Evolutionary conservation across 225 moss, liverwort and hornwort species (phyloP).

Genomic region (Sphagnum contortum): DNA sequence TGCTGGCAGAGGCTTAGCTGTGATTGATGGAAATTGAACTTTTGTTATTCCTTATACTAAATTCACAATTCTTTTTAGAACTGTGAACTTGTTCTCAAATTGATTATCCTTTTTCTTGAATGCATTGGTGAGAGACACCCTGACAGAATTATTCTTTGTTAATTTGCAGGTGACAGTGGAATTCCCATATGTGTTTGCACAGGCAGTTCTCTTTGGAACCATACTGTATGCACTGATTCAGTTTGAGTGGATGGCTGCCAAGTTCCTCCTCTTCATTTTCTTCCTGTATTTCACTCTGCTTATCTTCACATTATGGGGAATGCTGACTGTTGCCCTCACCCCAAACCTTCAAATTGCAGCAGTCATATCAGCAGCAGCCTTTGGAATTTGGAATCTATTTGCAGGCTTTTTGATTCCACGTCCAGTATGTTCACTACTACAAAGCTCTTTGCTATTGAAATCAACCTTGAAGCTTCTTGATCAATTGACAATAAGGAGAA

Average conservation of each 20-base stretch:
- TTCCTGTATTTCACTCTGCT: constrained; percentile 72
- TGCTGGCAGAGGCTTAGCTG: no score
- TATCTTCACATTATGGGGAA: constrained; percentile 90
- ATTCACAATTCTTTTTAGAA: no score
- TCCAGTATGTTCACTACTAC: constrained; percentile 29
- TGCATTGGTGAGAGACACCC: no score
- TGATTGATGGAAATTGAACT: no score
- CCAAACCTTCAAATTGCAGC: constrained; percentile 71
- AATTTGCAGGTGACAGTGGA: constrained; percentile 60
- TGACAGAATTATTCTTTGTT: no score
- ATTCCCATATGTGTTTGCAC: constrained; percentile 67
- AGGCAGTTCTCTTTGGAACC: constrained; percentile 36
- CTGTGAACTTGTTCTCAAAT: no score
- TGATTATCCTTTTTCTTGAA: no score
- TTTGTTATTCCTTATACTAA: no score
- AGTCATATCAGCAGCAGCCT: constrained; percentile 66
- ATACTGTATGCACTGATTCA: constrained; percentile 65
- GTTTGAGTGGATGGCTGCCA: constrained; percentile 54
- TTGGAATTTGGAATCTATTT: constrained; percentile 89
- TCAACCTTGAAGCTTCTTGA: neutral
- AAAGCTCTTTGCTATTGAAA: neutral
- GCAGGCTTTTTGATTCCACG: constrained; percentile 79
- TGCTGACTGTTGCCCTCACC: constrained; percentile 73
- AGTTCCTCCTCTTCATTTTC: constrained; percentile 55
- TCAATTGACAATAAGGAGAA: neutral